phyloP scores from a whole-genome alignment of 1,284 basidiomycete genomes.

The Phylloporus sp. region DNA sequence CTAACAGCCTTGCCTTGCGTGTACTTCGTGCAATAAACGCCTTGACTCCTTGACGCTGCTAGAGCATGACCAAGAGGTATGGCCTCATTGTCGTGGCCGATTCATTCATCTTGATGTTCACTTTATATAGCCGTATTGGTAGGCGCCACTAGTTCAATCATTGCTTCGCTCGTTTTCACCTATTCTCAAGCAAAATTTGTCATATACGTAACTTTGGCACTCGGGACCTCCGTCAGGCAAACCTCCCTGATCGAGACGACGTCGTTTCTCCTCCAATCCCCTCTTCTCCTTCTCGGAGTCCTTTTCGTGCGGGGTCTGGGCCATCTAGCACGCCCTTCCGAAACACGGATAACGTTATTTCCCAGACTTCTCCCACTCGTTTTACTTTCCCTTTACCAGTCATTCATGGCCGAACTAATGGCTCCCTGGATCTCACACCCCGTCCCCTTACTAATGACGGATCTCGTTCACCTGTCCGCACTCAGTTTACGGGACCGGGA shows the following conservation, averaged over 20 bases:
- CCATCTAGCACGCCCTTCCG: constrained; percentile 19
- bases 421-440: constrained; percentile 34
- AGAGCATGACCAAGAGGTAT: constrained; percentile 76
- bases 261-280: constrained; percentile 23
- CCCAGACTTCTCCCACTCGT: constrained; percentile 30
- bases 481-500: constrained; percentile 34
- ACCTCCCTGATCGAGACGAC: constrained; percentile 58
- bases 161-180: constrained; percentile 12
- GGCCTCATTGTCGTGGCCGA: constrained; percentile 27
- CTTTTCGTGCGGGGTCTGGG: constrained; percentile 25
- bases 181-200: constrained; percentile 63
- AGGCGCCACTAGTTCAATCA: constrained; percentile 5
- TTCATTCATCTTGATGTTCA: constrained; percentile 12
- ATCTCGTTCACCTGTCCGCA: constrained; percentile 38
- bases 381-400: constrained; percentile 27
- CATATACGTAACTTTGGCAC: constrained; percentile 76
- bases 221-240: constrained; percentile 72
- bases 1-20: constrained; percentile 66
- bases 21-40: constrained; percentile 70
- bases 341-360: constrained; percentile 7
- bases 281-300: constrained; percentile 24
- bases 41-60: constrained; percentile 73
- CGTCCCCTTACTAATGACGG: constrained; percentile 21
- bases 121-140: constrained; percentile 36
- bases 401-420: constrained; percentile 19